Base-by-base conservation (phyloP, 163 green algal species). In the Scenedesmus sp. region DNA sequence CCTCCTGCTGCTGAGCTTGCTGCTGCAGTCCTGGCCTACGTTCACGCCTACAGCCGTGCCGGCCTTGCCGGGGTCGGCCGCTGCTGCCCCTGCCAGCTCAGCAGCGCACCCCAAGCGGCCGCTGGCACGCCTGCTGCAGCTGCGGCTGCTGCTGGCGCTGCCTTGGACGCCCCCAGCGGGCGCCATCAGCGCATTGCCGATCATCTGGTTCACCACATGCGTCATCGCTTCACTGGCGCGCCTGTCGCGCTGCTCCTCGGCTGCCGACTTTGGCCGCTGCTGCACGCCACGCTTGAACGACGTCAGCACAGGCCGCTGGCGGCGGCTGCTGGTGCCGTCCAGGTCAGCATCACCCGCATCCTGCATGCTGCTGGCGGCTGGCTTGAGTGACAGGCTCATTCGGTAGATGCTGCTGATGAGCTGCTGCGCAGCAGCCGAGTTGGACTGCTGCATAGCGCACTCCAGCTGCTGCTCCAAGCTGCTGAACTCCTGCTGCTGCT, bases 391-490 rank as follows among this genome's bases (percentile, higher is more conserved):
- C 56, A 88, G 20, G 59, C 83, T 88, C 59, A 80, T 88, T 1
- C 59, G 33, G 83, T 88, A 88, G 22, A 88, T 88, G 24, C 59
- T 80, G 59, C 59, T 80, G 10, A 88, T 88, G 10, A 81, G 20
- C 26, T 56, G 40, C 20, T 88, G 16, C n/a, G 83, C 56, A 46
- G 83, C 83, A 65, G 83, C 83, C 44, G 56, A 26, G 56, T 88
- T 24, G 43, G 59, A 80, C n/a, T 43, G 40, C n/a, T 44, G 22
- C 73, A 88, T 20, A 13, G 83, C 83, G 6, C 20, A n/a, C 59
- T 88, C 59, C 59, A 88, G 59, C 56, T 88, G 56, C 59, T 80
- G 59, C 59, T 88, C 83, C 56, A 72, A 81, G 56, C 18, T 88
- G 83, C 9, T 46, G 12, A 56, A 88, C 49, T 53, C 33, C 82